Evolutionary conservation across 345 rosid species (phyloP).

Genomic region (Crucihimalaya himalaica): DNA sequence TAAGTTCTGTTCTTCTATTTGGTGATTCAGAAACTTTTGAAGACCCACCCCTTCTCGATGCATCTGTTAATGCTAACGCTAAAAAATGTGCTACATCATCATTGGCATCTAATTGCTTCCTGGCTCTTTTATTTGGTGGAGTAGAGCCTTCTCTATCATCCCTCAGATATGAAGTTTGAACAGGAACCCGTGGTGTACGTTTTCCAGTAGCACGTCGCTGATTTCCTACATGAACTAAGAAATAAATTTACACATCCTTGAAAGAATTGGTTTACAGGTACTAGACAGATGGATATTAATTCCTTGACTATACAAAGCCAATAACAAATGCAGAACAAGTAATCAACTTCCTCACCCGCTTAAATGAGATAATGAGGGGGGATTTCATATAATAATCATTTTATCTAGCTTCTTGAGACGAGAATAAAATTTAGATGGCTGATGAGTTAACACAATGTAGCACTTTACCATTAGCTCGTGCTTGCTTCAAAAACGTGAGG

Average conservation of each 20-base stretch:
- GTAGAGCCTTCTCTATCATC: conserved; percentile 51
- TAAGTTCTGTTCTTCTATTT: conserved; percentile 43
- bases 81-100: conserved; percentile 74
- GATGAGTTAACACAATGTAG: conserved; percentile 14
- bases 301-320: conserved; percentile 9
- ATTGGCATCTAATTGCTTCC: conserved; percentile 50
- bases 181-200: conserved; percentile 97
- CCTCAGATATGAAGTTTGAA: conserved; percentile 53
- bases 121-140: conserved; percentile 52
- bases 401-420: conserved; percentile 12
- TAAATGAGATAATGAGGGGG: not conserved
- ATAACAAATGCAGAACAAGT: conserved; percentile 12
- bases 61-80: conserved; percentile 71
- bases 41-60: conserved; percentile 66
- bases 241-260: conserved; percentile 25
- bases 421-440: not conserved
- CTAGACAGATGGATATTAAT: conserved; percentile 18
- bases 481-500: conserved; percentile 73
- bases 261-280: conserved; percentile 7
- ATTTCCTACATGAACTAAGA: conserved; percentile 51
- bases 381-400: not conserved
- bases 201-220: conserved; percentile 83
- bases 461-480: conserved; percentile 58
- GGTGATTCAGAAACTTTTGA: conserved; percentile 60
- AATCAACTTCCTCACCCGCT: not conserved